phyloP scores from a whole-genome alignment of 495 filamentous ascomycete genomes.

The Pseudomonodictys pantanalensis region DNA sequence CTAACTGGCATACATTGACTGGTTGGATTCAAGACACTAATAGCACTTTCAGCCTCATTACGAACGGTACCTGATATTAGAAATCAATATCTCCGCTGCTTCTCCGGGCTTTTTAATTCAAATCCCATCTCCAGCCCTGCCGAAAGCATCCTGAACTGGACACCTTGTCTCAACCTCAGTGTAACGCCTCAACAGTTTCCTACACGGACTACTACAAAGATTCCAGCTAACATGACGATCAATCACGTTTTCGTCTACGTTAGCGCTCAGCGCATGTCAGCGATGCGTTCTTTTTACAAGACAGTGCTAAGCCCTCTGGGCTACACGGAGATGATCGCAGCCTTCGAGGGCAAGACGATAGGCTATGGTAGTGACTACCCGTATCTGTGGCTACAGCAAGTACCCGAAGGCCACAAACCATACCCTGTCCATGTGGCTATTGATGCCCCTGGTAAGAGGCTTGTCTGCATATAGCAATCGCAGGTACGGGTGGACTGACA shows the following conservation, averaged over 20 bases:
- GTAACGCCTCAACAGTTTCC: not conserved
- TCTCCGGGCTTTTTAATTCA: too few species aligned
- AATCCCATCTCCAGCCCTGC: too few species aligned
- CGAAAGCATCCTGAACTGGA: too few species aligned
- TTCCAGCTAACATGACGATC: conserved; percentile 38
- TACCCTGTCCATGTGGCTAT: conserved; percentile 21
- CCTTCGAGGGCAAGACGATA: conserved; percentile 9
- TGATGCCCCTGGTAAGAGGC: conserved; percentile 27
- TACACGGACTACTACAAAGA: too few species aligned
- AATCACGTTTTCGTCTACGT: conserved; percentile 37
- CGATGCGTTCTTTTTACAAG: conserved; percentile 32
- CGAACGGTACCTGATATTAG: not conserved
- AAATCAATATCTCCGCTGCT: not conserved
- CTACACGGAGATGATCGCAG: conserved; percentile 33
- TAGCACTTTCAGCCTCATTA: not conserved
- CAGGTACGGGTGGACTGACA: conserved; percentile 1
- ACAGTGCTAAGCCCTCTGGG: conserved; percentile 28
- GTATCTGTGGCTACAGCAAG: conserved; percentile 33
- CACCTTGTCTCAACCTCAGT: not conserved
- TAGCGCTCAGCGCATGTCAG: conserved; percentile 10
- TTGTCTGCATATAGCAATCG: not conserved
- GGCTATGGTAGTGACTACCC: conserved; percentile 36
- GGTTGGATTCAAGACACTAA: too few species aligned
- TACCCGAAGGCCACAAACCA: conserved; percentile 21
- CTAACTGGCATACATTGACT: too few species aligned